Evolutionary conservation across 139 green algal genomes (phyloP).

Genomic region (Pedinophyceae sp.): DNA sequence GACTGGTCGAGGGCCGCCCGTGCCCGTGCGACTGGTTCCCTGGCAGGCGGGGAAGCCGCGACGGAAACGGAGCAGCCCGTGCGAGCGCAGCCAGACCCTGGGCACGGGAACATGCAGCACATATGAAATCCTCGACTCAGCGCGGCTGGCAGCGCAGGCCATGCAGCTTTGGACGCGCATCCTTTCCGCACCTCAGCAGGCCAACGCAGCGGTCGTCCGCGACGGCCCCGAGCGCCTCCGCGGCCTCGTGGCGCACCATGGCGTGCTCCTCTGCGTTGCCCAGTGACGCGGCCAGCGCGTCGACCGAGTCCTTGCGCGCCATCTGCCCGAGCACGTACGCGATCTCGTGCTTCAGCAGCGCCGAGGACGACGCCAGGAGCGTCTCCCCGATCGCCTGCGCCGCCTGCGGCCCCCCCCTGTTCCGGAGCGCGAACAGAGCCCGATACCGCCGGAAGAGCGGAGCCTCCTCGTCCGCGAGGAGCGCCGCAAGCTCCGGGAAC

Average conservation of each 20-base stretch:
- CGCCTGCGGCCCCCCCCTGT: conserved; percentile 57
- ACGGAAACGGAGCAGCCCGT: too few relatives aligned
- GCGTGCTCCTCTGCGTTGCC: conserved; percentile 56
- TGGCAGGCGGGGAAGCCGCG: too few relatives aligned
- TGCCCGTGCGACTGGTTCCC: too few relatives aligned
- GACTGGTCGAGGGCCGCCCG: too few relatives aligned
- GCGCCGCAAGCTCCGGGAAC: conserved; percentile 26
- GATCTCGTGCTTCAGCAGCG: conserved; percentile 86
- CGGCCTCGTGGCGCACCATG: conserved; percentile 98
- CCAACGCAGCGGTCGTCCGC: conserved; percentile 28
- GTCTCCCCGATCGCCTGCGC: conserved; percentile 47
- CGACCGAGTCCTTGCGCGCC: conserved; percentile 38
- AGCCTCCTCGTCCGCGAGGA: conserved; percentile 51
- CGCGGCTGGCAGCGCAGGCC: not conserved
- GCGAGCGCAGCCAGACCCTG: too few relatives aligned
- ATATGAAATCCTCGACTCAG: too few relatives aligned
- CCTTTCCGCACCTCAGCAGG: conserved; percentile 32
- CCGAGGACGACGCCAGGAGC: conserved; percentile 25
- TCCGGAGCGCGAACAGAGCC: conserved; percentile 91
- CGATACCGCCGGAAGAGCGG: conserved; percentile 76
- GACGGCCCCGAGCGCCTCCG: conserved; percentile 83
- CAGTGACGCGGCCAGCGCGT: too few relatives aligned
- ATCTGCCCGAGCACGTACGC: conserved; percentile 97
- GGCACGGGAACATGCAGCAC: too few relatives aligned
- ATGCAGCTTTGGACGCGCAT: too few relatives aligned